phyloP scores from a whole-genome alignment of 129 eudicot species.

The Dittrichia graveolens region DNA sequence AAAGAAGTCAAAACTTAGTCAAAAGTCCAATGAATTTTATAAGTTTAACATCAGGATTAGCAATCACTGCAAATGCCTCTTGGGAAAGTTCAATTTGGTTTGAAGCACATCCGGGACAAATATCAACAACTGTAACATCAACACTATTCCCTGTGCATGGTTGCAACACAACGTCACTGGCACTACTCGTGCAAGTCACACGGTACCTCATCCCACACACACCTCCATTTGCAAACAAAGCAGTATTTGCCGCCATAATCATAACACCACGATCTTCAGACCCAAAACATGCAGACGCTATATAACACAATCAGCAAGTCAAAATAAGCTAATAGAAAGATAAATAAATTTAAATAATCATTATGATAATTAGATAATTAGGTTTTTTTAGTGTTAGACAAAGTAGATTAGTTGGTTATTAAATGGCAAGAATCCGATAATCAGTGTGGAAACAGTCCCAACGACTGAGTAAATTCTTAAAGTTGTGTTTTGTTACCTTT shows the following conservation, averaged over 20 bases:
- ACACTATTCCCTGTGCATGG: conserved; percentile 40
- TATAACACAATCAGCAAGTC: neutral
- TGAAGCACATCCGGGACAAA: conserved; percentile 44
- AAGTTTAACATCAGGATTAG: conserved; percentile 18
- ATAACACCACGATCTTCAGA: conserved; percentile 15
- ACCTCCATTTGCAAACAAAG: conserved; percentile 13
- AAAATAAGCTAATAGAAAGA: neutral
- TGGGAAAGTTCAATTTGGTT: conserved; percentile 44
- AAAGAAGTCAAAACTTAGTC: neutral
- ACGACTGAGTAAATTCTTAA: too few relatives aligned
- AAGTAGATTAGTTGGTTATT: too few relatives aligned
- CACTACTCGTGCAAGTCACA: conserved; percentile 19
- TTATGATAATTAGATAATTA: too few relatives aligned
- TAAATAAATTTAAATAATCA: too few relatives aligned
- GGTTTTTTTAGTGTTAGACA: too few relatives aligned
- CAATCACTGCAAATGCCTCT: conserved; percentile 44
- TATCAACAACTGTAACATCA: conserved; percentile 44
- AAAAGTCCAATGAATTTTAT: neutral
- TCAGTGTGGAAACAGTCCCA: too few relatives aligned
- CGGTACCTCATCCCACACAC: conserved; percentile 34
- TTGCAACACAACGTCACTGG: conserved; percentile 18
- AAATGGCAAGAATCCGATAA: too few relatives aligned
- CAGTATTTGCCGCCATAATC: conserved; percentile 28
- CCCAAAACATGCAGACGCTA: conserved; percentile 29
- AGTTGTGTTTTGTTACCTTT: too few relatives aligned